Base-by-base conservation (phyloP, 768 basidiomycete species). In the Boletus vinaceobasis region DNA sequence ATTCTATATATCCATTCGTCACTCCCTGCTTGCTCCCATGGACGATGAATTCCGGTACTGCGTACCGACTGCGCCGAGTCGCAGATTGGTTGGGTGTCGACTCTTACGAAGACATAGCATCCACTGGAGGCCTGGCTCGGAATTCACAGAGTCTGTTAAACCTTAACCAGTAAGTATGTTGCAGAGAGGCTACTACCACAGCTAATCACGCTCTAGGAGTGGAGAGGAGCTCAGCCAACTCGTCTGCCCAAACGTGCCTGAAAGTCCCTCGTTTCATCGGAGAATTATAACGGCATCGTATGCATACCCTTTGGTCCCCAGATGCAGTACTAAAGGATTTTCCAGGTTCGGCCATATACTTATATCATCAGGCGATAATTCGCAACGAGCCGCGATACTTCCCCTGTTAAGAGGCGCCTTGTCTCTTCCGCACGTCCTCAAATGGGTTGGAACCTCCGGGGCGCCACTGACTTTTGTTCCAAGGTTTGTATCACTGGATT, bases 1-100 rank as follows among this genome's bases (percentile, higher is more conserved):
- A 87, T 65, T 79, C 85, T n/a, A 59, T 88, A 37, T 91, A 84
- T 66, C 89, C 89, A 0, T 88, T 88, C 62, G 60, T 80, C 7
- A 71, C 81, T 1, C 73, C 79, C 11, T 79, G 75, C 15, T 64
- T 78, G 10, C 65, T 80, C 36, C 77, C 79, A 7, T 83, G 81
- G 76, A 78, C 73, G 37, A 71, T 76, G 59, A 71, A 70, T 21
- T 57, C 74, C 10, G 71, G 72, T 37, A 71, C 73, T 54, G 70
- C 77, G 27, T 87, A 86, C 63, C 78, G 89, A 46, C 64, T 87
- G 43, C 79, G 87, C 44, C 77, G 80, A 46, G 79, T 89, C 14
- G 79, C 77, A 13, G 80, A 86, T 60, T 88, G 82, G 83, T 74
- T 86, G 36, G 71, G 73, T 35, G 56, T 66, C 17, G 60, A 67